Percentiles rank a stretch among this genome's conserved stretches.
These are phyloP conservation scores for Xerocomus potaroensis DNA, from an alignment of 768 basidiomycete genomes.

Conservation along the genomic window DNA sequence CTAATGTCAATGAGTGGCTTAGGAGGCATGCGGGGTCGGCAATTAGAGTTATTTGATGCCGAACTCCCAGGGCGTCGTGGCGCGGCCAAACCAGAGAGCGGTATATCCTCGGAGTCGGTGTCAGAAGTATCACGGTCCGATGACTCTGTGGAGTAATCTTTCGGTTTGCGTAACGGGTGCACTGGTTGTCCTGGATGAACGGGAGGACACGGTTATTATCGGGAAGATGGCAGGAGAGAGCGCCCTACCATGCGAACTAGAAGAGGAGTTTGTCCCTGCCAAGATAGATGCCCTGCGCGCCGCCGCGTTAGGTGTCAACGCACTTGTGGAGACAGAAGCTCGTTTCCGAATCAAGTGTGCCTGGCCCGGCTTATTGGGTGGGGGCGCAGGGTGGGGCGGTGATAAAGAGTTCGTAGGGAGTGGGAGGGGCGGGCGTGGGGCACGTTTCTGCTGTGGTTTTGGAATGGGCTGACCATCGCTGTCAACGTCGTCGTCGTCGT, in stretches of 20 bases:
- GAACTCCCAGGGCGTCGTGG: constrained; percentile 69
- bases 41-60: constrained; percentile 30
- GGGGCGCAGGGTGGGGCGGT: neutral
- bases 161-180: constrained; percentile 1
- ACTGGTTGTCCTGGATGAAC: constrained; percentile 5
- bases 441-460: constrained; percentile 33
- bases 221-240: neutral
- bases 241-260: constrained; percentile 29
- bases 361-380: constrained; percentile 4
- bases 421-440: constrained; percentile 7
- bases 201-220: neutral
- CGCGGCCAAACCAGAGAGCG: constrained; percentile 56
- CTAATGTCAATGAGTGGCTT: constrained; percentile 44
- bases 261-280: constrained; percentile 30
- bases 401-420: too few relatives aligned
- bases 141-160: constrained; percentile 22
- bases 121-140: constrained; percentile 32
- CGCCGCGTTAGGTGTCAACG: constrained; percentile 47
- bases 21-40: constrained; percentile 29
- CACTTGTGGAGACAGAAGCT: constrained; percentile 58
- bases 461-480: constrained; percentile 32
- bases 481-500: constrained; percentile 34
- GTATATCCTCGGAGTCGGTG: constrained; percentile 54
- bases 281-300: constrained; percentile 47
- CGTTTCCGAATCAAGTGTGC: constrained; percentile 30